phyloP scores from a whole-genome alignment of 2,329 filamentous ascomycete species.

The Alternaria infectoria region DNA sequence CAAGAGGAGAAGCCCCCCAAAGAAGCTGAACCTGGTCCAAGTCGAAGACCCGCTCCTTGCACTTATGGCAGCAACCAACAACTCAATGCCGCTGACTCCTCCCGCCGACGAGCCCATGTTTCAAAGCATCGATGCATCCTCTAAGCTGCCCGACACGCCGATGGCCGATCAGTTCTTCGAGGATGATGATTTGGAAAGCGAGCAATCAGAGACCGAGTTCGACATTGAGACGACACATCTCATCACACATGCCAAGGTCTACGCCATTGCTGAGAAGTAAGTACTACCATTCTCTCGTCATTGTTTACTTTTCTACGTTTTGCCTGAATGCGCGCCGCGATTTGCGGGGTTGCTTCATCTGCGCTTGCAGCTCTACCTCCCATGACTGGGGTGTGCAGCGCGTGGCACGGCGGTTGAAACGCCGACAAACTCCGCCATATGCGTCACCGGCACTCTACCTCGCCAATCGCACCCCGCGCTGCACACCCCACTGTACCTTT shows the following conservation, averaged over 20 bases:
- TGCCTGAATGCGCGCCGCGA: slow-evolving; percentile 19
- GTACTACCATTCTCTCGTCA: slow-evolving; percentile 26
- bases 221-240: slow-evolving; percentile 51
- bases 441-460: slow-evolving; percentile 30
- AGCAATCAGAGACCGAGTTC: slow-evolving; percentile 40
- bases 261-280: slow-evolving; percentile 58
- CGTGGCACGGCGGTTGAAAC: slow-evolving; percentile 27
- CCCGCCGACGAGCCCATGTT: slow-evolving; percentile 32
- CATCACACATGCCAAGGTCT: slow-evolving; percentile 56
- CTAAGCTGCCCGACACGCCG: slow-evolving; percentile 40
- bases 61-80: slow-evolving; percentile 33
- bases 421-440: slow-evolving; percentile 39
- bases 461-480: slow-evolving; percentile 30
- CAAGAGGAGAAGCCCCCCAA: slow-evolving; percentile 19
- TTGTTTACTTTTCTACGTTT: slow-evolving; percentile 16
- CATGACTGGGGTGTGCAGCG: slow-evolving; percentile 26
- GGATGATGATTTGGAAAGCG: slow-evolving; percentile 38
- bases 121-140: slow-evolving; percentile 27
- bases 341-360: slow-evolving; percentile 17
- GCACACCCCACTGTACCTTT: slow-evolving; percentile 17
- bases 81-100: slow-evolving; percentile 33
- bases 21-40: slow-evolving; percentile 41
- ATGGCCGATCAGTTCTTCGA: slow-evolving; percentile 44
- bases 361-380: slow-evolving; percentile 3
- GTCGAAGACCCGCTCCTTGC: slow-evolving; percentile 50